phyloP scores from a whole-genome alignment of 148 eudicot species.

The Vaccinium corymbosum region DNA sequence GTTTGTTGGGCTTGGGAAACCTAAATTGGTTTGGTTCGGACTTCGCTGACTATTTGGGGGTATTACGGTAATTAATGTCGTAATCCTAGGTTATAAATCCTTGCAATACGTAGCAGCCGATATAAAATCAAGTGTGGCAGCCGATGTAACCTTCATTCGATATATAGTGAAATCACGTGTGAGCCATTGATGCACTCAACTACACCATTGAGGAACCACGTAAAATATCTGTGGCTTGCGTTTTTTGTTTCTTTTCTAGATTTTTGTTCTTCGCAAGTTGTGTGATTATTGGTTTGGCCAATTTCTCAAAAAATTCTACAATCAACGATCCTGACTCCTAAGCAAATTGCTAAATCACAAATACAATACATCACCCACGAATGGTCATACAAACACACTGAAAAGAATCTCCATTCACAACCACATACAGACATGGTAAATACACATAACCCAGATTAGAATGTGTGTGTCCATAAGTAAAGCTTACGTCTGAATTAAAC shows the following conservation, averaged over 20 bases:
- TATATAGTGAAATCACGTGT: background rate
- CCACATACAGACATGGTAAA: background rate
- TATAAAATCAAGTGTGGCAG: too few relatives aligned
- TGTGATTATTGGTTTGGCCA: background rate
- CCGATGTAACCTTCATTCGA: background rate
- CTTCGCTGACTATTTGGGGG: background rate
- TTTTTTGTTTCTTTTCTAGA: background rate
- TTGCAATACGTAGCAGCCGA: too few relatives aligned
- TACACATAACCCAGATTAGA: background rate
- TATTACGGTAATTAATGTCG: too few relatives aligned
- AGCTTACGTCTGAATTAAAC: conserved; percentile 87
- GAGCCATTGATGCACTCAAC: background rate
- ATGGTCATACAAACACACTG: background rate
- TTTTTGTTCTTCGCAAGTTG: background rate
- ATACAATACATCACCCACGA: background rate
- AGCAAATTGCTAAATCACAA: background rate
- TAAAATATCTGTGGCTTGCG: background rate
- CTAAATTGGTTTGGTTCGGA: background rate
- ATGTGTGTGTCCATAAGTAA: background rate
- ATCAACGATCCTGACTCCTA: background rate
- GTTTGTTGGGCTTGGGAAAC: background rate
- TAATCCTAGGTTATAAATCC: too few relatives aligned
- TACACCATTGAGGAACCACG: background rate
- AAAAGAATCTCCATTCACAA: background rate
- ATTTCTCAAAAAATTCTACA: background rate